These are phyloP conservation scores for Fusarium goolgardi DNA, from an alignment of 2,329 filamentous ascomycete species.

Conservation along the genomic window DNA sequence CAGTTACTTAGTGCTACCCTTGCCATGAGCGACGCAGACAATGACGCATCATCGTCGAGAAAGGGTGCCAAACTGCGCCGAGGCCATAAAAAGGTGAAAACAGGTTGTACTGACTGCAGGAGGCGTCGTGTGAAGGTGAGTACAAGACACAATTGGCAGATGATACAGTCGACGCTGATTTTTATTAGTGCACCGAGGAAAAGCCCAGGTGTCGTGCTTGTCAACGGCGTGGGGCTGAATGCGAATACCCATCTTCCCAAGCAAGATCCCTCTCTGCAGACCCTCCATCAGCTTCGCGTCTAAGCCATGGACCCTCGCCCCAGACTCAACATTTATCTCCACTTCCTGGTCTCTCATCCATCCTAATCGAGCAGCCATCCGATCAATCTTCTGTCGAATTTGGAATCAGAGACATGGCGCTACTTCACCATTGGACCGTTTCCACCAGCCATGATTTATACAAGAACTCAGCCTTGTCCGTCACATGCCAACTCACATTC, in stretches of 20 bases:
- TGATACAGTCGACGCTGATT: not conserved
- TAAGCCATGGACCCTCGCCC: not conserved
- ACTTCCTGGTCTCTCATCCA: not conserved
- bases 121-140: conserved; percentile 19
- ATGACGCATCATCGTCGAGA: not conserved
- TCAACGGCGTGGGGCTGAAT: conserved; percentile 6
- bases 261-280: not conserved
- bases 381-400: not conserved
- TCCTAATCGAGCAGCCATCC: not conserved
- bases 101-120: conserved; percentile 13
- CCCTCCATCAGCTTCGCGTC: not conserved
- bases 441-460: not conserved
- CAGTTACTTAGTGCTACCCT: not conserved
- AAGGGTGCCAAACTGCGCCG: conserved; percentile 1
- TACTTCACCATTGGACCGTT: conserved; percentile 14
- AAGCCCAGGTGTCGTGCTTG: conserved; percentile 6
- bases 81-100: conserved; percentile 20
- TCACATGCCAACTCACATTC: not conserved
- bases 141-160: not conserved
- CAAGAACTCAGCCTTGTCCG: conserved; percentile 6
- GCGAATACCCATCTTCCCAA: not conserved
- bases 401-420: not conserved
- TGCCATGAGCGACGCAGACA: not conserved
- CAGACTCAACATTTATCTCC: not conserved
- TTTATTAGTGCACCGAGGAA: conserved; percentile 1